Conservation (phyloP, 805 yeast genomes). For the Candida lessepsii region DNA sequence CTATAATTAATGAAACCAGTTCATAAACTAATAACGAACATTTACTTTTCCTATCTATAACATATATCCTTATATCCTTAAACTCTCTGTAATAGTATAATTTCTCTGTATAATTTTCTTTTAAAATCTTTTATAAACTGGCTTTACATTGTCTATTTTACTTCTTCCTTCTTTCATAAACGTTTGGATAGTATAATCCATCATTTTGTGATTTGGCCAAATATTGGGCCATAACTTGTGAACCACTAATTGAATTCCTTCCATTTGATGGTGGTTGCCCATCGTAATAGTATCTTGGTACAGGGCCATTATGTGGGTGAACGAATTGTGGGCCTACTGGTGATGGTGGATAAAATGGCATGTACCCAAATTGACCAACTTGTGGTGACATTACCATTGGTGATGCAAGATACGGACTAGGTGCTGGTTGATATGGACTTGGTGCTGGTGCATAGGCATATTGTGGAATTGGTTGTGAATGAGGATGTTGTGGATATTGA, state of each 20-base stretch:
- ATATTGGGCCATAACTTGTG: constrained; percentile 77
- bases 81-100: constrained; percentile 19
- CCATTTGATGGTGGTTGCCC: constrained; percentile 5
- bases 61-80: constrained; percentile 16
- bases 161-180: constrained; percentile 10
- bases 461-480: constrained; percentile 13
- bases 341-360: constrained; percentile 4
- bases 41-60: constrained; percentile 2
- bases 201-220: constrained; percentile 68
- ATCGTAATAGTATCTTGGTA: constrained; percentile 5
- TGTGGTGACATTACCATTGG: constrained; percentile 9
- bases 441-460: constrained; percentile 10
- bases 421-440: constrained; percentile 14
- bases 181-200: constrained; percentile 39
- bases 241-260: constrained; percentile 43
- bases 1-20: constrained; percentile 5
- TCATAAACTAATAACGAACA: constrained; percentile 1
- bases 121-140: no score
- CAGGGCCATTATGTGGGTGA: not conserved
- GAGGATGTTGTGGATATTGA: not conserved
- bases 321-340: constrained; percentile 2
- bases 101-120: no score
- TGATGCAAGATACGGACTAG: constrained; percentile 9
- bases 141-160: not conserved
- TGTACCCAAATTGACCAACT: constrained; percentile 4